Evolutionary conservation across 2,329 filamentous ascomycete species (phyloP).

Genomic region (Fusarium acutatum): DNA sequence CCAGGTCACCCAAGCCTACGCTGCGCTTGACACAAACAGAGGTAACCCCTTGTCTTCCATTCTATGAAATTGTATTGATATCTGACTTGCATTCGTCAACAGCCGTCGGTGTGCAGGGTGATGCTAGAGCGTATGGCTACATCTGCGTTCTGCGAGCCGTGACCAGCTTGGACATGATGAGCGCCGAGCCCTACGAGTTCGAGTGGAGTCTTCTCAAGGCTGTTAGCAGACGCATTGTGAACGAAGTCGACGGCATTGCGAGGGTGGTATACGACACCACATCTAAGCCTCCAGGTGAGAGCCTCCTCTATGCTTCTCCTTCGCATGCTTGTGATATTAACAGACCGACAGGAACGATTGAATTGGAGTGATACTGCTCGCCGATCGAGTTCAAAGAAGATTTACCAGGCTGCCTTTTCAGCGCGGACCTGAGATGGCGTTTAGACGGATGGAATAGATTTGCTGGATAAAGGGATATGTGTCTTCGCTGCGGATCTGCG

Average conservation of each 20-base stretch:
- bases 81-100: slow-evolving; percentile 4
- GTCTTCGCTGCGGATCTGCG: not conserved
- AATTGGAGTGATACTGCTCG: not conserved
- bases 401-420: not conserved
- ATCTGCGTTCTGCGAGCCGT: slow-evolving; percentile 49
- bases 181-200: slow-evolving; percentile 58
- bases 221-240: slow-evolving; percentile 14
- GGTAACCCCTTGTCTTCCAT: not conserved
- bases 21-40: slow-evolving; percentile 37
- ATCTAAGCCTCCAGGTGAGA: not conserved
- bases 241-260: slow-evolving; percentile 10
- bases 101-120: slow-evolving; percentile 49
- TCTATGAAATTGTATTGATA: not conserved
- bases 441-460: not conserved
- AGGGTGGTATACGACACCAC: slow-evolving; percentile 11
- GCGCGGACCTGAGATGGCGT: not conserved
- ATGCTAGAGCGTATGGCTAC: not conserved
- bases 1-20: slow-evolving; percentile 42
- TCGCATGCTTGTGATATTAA: not conserved
- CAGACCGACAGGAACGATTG: not conserved
- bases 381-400: not conserved
- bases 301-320: not conserved
- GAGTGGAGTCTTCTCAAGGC: slow-evolving; percentile 11
- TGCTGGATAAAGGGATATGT: not conserved
- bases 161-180: slow-evolving; percentile 67